These are phyloP conservation scores for Geotrichum bryndzae DNA, from an alignment of 1,139 yeast genomes.

Conservation along the genomic window DNA sequence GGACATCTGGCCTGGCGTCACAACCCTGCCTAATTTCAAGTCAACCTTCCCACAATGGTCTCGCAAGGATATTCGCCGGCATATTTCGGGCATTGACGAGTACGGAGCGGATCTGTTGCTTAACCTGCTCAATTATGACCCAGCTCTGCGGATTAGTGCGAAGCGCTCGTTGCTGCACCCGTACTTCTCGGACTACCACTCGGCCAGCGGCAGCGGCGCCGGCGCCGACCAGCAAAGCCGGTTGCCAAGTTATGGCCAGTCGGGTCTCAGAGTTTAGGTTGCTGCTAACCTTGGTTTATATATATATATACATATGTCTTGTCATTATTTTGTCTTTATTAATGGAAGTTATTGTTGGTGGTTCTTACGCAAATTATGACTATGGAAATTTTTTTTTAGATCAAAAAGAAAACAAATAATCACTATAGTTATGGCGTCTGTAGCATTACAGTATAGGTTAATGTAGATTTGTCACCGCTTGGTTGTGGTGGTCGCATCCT, in stretches of 20 bases:
- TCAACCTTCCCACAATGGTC: conserved; percentile 95
- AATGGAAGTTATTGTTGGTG: neutral
- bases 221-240: neutral
- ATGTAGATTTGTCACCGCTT: neutral
- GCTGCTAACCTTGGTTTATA: neutral
- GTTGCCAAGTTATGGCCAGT: neutral
- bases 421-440: neutral
- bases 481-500: neutral
- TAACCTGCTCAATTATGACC: conserved; percentile 81
- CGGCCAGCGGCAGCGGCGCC: neutral
- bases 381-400: neutral
- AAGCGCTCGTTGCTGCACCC: conserved; percentile 89
- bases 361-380: neutral
- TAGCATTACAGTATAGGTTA: neutral
- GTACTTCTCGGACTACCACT: conserved; percentile 46
- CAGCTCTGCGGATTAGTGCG: conserved; percentile 90
- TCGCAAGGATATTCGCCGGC: conserved; percentile 60
- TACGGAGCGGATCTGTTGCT: conserved; percentile 74
- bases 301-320: neutral
- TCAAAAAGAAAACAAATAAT: neutral
- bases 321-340: neutral
- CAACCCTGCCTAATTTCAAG: conserved; percentile 88
- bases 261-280: neutral
- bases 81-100: conserved; percentile 72
- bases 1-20: conserved; percentile 94